Evolutionary conservation across 768 basidiomycete genomes (phyloP), one percentile per base, ranked within the genome.

Genomic region (Rhodosporidiobolus sp.): DNA sequence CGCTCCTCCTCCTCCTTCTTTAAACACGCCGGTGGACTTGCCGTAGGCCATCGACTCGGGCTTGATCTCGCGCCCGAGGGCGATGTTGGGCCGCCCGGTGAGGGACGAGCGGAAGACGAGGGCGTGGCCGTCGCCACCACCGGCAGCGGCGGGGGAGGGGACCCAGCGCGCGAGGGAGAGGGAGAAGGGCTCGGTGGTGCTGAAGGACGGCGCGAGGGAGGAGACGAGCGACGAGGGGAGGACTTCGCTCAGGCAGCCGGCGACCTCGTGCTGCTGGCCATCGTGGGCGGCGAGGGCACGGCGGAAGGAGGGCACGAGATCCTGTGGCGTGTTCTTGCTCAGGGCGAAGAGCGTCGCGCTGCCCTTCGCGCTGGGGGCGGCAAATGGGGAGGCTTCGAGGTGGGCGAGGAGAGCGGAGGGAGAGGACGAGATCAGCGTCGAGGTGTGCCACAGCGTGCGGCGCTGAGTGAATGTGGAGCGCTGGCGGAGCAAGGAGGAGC

Each of bases 301-400:
- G 19, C 38, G 59, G 34, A 72, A 26, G 5, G 10, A 16, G 2
- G 38, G 24, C 0, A 75, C 32, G 55, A 75, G 67, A n/a, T 50
- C 48, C 26, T 69, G 60, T 4, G 74, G 74, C 19, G 58, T 63
- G 57, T 75, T 71, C 57, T 75, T 75, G 35, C 59, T 63, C n/a
- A 75, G n/a, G 19, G 67, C 48, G 59, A 46, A 72, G 43, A 69
- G 19, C 12, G 60, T 43, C 1, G 62, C 7, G 1, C 43, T 1
- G 54, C 2, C 6, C 52, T 16, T 14, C 24, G 30, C 11, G 48
- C n/a, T 50, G 1, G 30, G n/a, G 48, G 11, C 38, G 38, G 38
- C 14, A 14, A 43, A 14, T 14, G 38, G 11, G 46, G 22, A 8
- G 8, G 52, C 8, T 17, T 56, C 50, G 63, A 69, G n/a, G 6